Percentiles rank a stretch among this genome's conserved stretches.
Conservation (phyloP, 192 early-diverging fungal species). For the Backusella australiensis region DNA sequence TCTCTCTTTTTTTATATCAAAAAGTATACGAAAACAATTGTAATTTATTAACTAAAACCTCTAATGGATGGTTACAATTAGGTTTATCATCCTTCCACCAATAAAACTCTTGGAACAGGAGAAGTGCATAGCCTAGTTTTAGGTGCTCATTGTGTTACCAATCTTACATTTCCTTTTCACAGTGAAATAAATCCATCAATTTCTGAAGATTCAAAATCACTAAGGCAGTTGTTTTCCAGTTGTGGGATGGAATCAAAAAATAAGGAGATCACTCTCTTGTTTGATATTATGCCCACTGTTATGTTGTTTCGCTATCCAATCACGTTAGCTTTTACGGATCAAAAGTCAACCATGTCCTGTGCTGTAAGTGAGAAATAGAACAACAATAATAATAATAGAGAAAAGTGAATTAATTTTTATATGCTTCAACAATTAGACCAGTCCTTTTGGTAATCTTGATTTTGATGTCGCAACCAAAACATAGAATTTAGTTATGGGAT, state of each 20-base stretch:
- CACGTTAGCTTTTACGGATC: constrained; percentile 14
- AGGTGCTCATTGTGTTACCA: constrained; percentile 27
- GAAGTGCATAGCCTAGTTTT: constrained; percentile 39
- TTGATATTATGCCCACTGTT: constrained; percentile 22
- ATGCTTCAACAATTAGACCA: neutral
- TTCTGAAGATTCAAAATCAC: constrained; percentile 30
- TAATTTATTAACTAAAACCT: neutral
- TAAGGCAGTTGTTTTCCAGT: constrained; percentile 37
- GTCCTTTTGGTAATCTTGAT: neutral
- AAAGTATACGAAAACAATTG: neutral
- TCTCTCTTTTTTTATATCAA: neutral
- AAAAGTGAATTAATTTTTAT: neutral
- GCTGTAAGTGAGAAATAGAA: constrained; percentile 11
- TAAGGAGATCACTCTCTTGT: constrained; percentile 10
- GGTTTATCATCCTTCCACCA: constrained; percentile 50
- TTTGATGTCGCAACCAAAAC: neutral
- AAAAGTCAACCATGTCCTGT: constrained; percentile 22
- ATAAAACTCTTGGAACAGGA: constrained; percentile 44
- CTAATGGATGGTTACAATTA: constrained; percentile 15
- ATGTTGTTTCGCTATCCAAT: constrained; percentile 15
- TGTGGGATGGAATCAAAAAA: constrained; percentile 41
- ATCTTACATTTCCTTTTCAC: constrained; percentile 43
- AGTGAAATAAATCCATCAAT: constrained; percentile 32
- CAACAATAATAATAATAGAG: neutral
- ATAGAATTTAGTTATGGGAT: neutral